A percentile compares a stretch with the other conserved stretches of the same genome.
Evolutionary conservation across 2,329 filamentous ascomycete genomes (phyloP).

Genomic region (Fusarium marasasianum): DNA sequence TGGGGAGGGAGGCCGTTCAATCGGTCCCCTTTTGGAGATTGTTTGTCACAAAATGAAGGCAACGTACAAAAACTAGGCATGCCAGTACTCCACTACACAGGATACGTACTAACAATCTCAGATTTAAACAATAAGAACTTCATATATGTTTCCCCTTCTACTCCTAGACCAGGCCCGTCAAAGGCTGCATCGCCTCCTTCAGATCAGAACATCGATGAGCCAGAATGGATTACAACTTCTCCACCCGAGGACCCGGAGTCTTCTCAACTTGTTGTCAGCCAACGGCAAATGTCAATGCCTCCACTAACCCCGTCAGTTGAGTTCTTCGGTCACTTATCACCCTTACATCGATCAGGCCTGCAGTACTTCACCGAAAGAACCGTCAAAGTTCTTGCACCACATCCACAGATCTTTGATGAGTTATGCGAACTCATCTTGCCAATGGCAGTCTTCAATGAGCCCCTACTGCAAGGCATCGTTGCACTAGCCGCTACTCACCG

Average conservation of each 20-base stretch:
- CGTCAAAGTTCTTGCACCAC: constrained; percentile 23
- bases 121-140: constrained; percentile 33
- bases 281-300: neutral
- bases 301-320: constrained; percentile 6
- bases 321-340: constrained; percentile 28
- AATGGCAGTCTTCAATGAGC: constrained; percentile 31
- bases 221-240: neutral
- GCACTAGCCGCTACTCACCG: constrained; percentile 29
- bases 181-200: neutral
- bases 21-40: constrained; percentile 30
- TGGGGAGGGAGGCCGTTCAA: constrained; percentile 31
- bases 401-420: constrained; percentile 28
- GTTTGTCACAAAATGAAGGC: constrained; percentile 25
- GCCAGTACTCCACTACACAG: neutral
- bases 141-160: constrained; percentile 28
- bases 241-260: neutral
- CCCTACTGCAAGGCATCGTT: constrained; percentile 24
- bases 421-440: constrained; percentile 28
- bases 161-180: neutral
- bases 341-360: constrained; percentile 28
- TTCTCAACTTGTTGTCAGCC: constrained; percentile 1
- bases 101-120: neutral
- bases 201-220: neutral
- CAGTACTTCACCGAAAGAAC: constrained; percentile 34
- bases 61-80: constrained; percentile 24